Base-by-base conservation (phyloP, 768 basidiomycete species). In the Amanita inopinata region DNA sequence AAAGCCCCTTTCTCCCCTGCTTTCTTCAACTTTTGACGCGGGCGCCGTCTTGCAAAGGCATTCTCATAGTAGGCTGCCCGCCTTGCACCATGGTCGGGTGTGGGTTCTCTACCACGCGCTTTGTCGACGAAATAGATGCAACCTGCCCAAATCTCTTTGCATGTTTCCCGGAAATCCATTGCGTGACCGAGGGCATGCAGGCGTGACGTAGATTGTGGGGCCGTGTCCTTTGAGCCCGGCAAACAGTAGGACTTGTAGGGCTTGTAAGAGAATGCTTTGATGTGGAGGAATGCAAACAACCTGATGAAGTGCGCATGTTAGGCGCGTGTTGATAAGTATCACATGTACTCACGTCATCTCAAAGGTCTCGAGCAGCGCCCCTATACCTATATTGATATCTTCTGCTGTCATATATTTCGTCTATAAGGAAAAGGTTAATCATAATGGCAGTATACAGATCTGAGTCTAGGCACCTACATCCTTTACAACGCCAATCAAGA, bases 241-340 rank as follows among this genome's bases (percentile, higher is more conserved):
- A 49, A 45, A 45, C 58, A 52, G 22, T 52, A 55, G 12, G 60
- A 63, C 14, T 60, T 59, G 57, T 86, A 86, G 1, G 73, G 70
- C 50, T 71, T 73, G 59, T 85, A 86, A 10, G 74, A 71, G 60
- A 85, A 89, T 3, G 83, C 82, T 34, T 67, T 65, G 56, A 89
- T 65, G 57, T 89, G 85, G 4, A 86, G 55, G 39, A 83, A 71
- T 3, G 78, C 78, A 52, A 83, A 83, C 18, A 80, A 49, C 56
- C 78, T 79, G 52, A 2, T 42, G 28, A 19, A 23, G 33, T 9
- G 38, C 46, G 40, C 54, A 45, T 35, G 4, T 38, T 30, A 49
- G 31, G 34, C 45, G 46, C 22, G 34, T 23, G 11, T 15, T 6
- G 28, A 28, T 38, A 10, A 40, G 40, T 42, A 19, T 32, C 24